Percentiles rank a stretch among this genome's conserved stretches.
Conservation (phyloP, 2,329 filamentous ascomycete genomes). For the Ascosphaera aggregata region DNA sequence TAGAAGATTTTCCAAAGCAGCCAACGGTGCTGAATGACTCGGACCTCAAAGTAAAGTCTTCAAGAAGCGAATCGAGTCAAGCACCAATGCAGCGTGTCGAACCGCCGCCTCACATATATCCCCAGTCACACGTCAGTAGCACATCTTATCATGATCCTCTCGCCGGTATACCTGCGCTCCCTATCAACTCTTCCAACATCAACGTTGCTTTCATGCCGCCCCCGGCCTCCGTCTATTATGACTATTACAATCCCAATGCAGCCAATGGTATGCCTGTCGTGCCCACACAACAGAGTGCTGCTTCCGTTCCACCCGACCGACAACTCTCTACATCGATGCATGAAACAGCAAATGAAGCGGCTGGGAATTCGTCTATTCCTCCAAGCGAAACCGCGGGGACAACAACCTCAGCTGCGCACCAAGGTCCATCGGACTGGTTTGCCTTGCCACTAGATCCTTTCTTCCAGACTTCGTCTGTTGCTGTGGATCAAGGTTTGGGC, state of each 20-base stretch:
- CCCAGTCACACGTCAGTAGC: constrained; percentile 5
- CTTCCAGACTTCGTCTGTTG: constrained; percentile 23
- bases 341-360: constrained; percentile 8
- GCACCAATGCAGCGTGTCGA: not conserved
- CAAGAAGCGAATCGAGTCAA: not conserved
- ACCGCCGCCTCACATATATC: not conserved
- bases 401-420: constrained; percentile 6
- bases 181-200: constrained; percentile 22
- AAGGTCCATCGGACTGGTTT: constrained; percentile 30
- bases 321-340: constrained; percentile 7
- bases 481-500: constrained; percentile 29
- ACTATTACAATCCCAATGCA: constrained; percentile 18
- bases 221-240: constrained; percentile 22
- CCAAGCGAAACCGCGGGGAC: constrained; percentile 7
- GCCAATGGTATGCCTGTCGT: constrained; percentile 3
- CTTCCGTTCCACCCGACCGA: constrained; percentile 12
- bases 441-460: constrained; percentile 37
- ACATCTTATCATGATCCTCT: constrained; percentile 14
- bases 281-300: constrained; percentile 6
- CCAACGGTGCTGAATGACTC: constrained; percentile 4
- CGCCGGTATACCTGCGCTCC: constrained; percentile 20
- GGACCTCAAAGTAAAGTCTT: not conserved
- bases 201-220: constrained; percentile 25
- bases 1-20: constrained; percentile 9
- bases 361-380: constrained; percentile 2